Percentiles rank a stretch among this genome's conserved stretches.
Evolutionary conservation across 1,139 yeast species (phyloP).

Genomic region (Pneumocystis wakefieldiae): DNA sequence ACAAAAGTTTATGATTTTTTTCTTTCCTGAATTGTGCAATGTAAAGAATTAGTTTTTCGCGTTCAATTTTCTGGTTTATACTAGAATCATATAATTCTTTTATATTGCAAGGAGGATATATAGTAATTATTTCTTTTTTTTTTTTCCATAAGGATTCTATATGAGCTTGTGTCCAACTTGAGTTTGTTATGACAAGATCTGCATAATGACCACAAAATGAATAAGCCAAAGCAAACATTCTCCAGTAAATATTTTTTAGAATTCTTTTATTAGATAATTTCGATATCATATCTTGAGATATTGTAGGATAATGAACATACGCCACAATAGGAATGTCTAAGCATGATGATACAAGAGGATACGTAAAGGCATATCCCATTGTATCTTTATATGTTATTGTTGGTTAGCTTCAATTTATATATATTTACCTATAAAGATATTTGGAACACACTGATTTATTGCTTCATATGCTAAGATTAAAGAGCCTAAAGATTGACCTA

Average conservation of each 20-base stretch:
- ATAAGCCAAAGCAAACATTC: constrained; percentile 35
- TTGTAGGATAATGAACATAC: constrained; percentile 86
- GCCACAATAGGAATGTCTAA: constrained; percentile 63
- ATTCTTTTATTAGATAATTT: constrained; percentile 19
- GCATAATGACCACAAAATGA: constrained; percentile 51
- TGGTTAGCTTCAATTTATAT: neutral
- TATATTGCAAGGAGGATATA: constrained; percentile 82
- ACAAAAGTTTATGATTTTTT: constrained; percentile 65
- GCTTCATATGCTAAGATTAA: constrained; percentile 57
- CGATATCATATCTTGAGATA: constrained; percentile 70
- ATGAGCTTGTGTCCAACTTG: constrained; percentile 83
- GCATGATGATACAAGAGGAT: constrained; percentile 42
- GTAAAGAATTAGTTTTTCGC: constrained; percentile 50
- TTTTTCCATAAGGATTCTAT: constrained; percentile 45
- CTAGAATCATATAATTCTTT: constrained; percentile 30
- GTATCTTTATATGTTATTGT: constrained; percentile 32
- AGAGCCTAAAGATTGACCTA: constrained; percentile 82
- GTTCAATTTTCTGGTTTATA: constrained; percentile 17
- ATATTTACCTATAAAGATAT: constrained; percentile 52
- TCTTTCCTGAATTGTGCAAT: constrained; percentile 94
- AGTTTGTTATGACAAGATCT: constrained; percentile 57
- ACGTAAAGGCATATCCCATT: constrained; percentile 81
- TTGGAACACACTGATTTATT: constrained; percentile 54
- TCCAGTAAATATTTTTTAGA: constrained; percentile 60
- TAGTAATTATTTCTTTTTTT: constrained; percentile 30